Conservation (phyloP, 2,329 filamentous ascomycete species). For the Teratosphaeriaceae sp. region DNA sequence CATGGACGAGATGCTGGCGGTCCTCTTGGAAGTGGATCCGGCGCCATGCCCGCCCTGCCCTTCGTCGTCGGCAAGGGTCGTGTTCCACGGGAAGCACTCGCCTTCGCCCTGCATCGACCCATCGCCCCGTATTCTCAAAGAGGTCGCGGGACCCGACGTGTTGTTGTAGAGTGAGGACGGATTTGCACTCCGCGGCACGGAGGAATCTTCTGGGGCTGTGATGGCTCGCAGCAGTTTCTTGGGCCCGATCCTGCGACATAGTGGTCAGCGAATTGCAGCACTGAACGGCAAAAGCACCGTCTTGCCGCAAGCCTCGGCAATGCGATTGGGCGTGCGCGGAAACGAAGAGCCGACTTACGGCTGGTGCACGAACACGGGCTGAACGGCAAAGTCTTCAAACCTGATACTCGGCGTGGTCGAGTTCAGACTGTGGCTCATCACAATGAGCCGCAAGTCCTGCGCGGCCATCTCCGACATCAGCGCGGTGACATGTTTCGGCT, state of each 20-base stretch:
- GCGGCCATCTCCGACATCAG: constrained; percentile 1
- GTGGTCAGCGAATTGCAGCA: constrained; percentile 1
- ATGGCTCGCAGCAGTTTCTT: constrained; percentile 15
- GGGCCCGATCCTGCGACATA: constrained; percentile 13
- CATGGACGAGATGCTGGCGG: too few species aligned
- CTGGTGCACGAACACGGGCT: constrained; percentile 11
- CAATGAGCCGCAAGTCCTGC: background rate
- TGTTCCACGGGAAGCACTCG: constrained; percentile 4
- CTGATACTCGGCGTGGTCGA: constrained; percentile 1
- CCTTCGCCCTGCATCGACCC: background rate
- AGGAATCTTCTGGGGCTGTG: constrained; percentile 3
- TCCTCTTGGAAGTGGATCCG: background rate
- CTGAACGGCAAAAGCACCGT: too few species aligned
- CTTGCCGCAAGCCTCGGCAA: too few species aligned
- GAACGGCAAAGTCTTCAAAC: constrained; percentile 7
- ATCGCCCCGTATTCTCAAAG: background rate
- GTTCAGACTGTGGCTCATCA: constrained; percentile 5
- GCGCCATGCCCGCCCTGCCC: background rate
- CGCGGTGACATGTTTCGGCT: background rate
- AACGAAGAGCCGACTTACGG: constrained; percentile 9
- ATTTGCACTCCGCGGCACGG: background rate
- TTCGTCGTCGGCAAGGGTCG: background rate
- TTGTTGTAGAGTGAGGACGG: background rate
- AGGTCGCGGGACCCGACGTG: background rate
- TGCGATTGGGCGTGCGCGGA: too few species aligned